These are phyloP conservation scores for Buxus sempervirens DNA, from an alignment of 164 flowering plant genomes.

Conservation along the genomic window DNA sequence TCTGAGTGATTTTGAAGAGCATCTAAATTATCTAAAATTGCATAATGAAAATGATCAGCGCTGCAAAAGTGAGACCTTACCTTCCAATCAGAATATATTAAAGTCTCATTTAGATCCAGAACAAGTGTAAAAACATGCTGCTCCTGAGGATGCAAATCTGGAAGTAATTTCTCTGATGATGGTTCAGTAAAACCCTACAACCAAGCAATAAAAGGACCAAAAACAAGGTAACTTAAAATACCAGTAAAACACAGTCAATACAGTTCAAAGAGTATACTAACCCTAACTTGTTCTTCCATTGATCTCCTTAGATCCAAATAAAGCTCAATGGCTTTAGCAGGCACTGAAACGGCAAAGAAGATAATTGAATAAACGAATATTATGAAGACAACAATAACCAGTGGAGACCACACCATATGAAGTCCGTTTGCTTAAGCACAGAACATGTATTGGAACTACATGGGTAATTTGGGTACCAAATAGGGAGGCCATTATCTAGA, in stretches of 20 bases:
- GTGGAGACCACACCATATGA: too few relatives aligned
- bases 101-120: slow-evolving; percentile 85
- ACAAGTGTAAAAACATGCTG: slow-evolving; percentile 87
- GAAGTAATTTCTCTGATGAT: slow-evolving; percentile 89
- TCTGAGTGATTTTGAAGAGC: not conserved
- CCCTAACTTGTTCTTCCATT: slow-evolving; percentile 76
- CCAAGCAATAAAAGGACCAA: not conserved
- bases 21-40: not conserved
- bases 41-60: not conserved
- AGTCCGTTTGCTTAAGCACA: too few relatives aligned
- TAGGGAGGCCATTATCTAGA: too few relatives aligned
- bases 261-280: slow-evolving; percentile 22
- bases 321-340: slow-evolving; percentile 65
- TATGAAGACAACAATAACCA: too few relatives aligned
- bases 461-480: too few relatives aligned
- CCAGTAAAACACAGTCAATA: not conserved
- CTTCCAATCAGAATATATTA: slow-evolving; percentile 88
- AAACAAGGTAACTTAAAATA: not conserved
- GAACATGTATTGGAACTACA: too few relatives aligned
- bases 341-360: slow-evolving; percentile 41
- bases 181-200: slow-evolving; percentile 85
- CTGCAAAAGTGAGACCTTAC: slow-evolving; percentile 29
- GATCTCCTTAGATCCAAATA: slow-evolving; percentile 69
- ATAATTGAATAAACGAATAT: not conserved
- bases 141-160: slow-evolving; percentile 84